These are phyloP conservation scores for Jimgerdemannia lactiflua DNA, from an alignment of 192 early-diverging fungal species.

Conservation along the genomic window DNA sequence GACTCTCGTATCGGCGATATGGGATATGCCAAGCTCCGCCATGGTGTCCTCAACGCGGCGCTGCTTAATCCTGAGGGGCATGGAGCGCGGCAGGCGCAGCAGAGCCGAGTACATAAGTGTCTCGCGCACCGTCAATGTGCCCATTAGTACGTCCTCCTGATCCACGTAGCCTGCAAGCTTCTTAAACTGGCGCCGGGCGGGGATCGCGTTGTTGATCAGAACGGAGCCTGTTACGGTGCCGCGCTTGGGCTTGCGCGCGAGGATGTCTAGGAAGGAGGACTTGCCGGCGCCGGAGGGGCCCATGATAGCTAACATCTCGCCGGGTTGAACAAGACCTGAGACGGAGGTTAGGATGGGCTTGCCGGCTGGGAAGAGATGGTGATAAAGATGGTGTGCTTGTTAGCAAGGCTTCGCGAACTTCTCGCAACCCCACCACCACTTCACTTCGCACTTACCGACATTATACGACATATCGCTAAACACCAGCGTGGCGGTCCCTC, in stretches of 20 bases:
- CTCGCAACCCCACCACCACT: not conserved
- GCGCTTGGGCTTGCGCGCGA: constrained; percentile 36
- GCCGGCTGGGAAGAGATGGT: constrained; percentile 22
- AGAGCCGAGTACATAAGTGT: constrained; percentile 79
- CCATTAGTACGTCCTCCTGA: constrained; percentile 87
- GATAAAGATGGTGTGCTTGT: no score
- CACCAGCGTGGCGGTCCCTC: constrained; percentile 42
- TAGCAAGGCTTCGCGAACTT: not conserved
- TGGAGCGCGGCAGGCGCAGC: constrained; percentile 61
- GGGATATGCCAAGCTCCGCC: constrained; percentile 50
- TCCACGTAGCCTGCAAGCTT: constrained; percentile 74
- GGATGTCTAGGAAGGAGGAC: constrained; percentile 10
- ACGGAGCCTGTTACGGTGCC: constrained; percentile 44
- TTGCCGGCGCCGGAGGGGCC: constrained; percentile 83
- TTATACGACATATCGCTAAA: constrained; percentile 56
- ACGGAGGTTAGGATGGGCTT: constrained; percentile 64
- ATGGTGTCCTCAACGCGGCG: constrained; percentile 48
- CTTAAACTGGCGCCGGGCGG: constrained; percentile 45
- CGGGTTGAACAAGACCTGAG: constrained; percentile 69
- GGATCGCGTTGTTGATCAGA: constrained; percentile 49
- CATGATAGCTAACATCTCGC: constrained; percentile 84
- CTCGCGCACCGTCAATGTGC: constrained; percentile 88
- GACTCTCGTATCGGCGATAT: constrained; percentile 54
- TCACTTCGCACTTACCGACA: constrained; percentile 24
- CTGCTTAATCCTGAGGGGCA: constrained; percentile 44